Conservation (phyloP, 148 eudicot species). For the Oxyria digyna region DNA sequence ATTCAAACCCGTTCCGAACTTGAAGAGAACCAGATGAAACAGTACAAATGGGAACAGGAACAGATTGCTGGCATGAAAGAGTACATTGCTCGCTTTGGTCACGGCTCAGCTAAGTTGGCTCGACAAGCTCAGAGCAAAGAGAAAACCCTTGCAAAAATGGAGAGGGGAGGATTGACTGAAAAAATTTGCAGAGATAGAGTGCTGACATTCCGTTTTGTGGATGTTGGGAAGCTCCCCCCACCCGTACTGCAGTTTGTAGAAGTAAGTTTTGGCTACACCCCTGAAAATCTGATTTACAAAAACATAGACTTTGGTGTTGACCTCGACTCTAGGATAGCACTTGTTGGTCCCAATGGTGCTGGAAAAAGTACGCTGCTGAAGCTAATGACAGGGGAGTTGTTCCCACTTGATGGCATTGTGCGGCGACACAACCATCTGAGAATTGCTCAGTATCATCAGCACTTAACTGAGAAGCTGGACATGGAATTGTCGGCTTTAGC, state of each 20-base stretch:
- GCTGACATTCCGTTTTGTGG: constrained; percentile 60
- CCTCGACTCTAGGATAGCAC: constrained; percentile 77
- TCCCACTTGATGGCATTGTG: constrained; percentile 79
- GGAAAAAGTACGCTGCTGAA: constrained; percentile 93
- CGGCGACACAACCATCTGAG: constrained; percentile 80
- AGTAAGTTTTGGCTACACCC: constrained; percentile 80
- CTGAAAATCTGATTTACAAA: constrained; percentile 75
- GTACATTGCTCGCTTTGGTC: constrained; percentile 94
- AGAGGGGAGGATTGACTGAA: constrained; percentile 93
- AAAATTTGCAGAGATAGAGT: constrained; percentile 58
- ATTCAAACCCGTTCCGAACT: constrained; percentile 85
- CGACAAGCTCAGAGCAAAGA: constrained; percentile 98
- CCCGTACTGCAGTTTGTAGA: constrained; percentile 91
- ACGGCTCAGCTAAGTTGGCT: constrained; percentile 92
- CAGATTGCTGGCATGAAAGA: constrained; percentile 91
- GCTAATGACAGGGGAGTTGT: constrained; percentile 92
- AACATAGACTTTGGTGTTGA: constrained; percentile 87
- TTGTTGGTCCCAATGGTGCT: constrained; percentile 98
- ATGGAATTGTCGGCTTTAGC: constrained; percentile 58
- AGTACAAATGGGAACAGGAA: constrained; percentile 97
- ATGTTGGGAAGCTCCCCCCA: constrained; percentile 96
- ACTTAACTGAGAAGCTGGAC: constrained; percentile 83
- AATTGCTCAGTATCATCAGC: constrained; percentile 91
- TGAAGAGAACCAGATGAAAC: constrained; percentile 99
- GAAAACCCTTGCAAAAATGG: constrained; percentile 96